These are phyloP conservation scores for Fusarium nygamai DNA, from an alignment of 2,329 filamentous ascomycete species.

Conservation along the genomic window DNA sequence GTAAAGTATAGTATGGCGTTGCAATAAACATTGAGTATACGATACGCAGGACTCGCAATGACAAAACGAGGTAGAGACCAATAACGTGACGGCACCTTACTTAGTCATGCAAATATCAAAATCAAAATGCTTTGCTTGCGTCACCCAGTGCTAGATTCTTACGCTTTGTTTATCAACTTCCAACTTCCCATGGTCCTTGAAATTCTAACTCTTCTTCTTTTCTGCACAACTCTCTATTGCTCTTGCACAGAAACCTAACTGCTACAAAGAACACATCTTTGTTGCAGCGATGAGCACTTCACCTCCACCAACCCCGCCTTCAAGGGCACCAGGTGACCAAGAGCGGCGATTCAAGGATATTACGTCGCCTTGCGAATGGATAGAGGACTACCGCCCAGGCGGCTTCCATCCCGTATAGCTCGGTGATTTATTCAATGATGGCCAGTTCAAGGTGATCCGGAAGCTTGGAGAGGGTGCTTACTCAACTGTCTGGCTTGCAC, in stretches of 20 bases:
- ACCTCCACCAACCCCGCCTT: constrained; percentile 39
- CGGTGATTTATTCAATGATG: constrained; percentile 52
- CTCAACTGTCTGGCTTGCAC: constrained; percentile 59
- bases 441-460: constrained; percentile 54
- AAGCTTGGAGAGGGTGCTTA: constrained; percentile 58
- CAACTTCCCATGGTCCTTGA: background rate
- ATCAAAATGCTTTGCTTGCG: background rate
- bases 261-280: background rate
- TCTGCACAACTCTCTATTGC: background rate
- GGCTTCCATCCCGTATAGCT: constrained; percentile 56
- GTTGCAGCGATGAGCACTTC: constrained; percentile 27
- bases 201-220: background rate
- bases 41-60: no score
- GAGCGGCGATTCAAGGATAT: constrained; percentile 41
- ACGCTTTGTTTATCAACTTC: background rate
- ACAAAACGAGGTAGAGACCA: no score
- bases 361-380: constrained; percentile 43
- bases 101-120: background rate
- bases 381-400: constrained; percentile 49
- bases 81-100: background rate
- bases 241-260: background rate
- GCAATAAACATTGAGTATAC: no score
- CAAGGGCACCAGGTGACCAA: background rate
- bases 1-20: no score
- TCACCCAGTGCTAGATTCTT: background rate